Conservation (phyloP, 2,329 filamentous ascomycete genomes). For the Epichloe bromicola region DNA sequence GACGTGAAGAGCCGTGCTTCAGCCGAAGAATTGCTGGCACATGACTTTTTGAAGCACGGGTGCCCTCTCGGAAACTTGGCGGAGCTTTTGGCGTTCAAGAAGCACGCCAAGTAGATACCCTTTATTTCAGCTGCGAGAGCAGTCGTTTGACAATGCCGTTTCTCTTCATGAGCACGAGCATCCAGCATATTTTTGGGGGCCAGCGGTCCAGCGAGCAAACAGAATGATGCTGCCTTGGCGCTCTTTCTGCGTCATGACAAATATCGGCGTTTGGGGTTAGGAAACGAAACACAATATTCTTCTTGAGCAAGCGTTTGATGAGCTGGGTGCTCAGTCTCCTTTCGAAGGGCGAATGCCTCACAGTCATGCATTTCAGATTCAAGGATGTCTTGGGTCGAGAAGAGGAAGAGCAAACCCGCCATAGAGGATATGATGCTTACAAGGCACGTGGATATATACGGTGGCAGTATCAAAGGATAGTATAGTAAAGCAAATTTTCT, state of each 20-base stretch:
- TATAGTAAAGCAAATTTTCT: too few relatives aligned
- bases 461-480: too few relatives aligned
- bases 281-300: neutral
- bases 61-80: slow-evolving; percentile 73
- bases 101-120: slow-evolving; percentile 46
- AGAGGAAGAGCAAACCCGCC: neutral
- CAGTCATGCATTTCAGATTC: neutral
- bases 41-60: slow-evolving; percentile 90
- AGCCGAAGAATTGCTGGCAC: slow-evolving; percentile 74
- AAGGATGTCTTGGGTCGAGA: neutral
- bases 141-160: neutral
- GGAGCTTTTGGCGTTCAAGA: slow-evolving; percentile 80
- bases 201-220: slow-evolving; percentile 4
- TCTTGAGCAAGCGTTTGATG: slow-evolving; percentile 4
- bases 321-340: neutral
- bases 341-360: neutral
- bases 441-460: too few relatives aligned
- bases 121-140: neutral
- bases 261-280: slow-evolving; percentile 7
- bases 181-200: neutral
- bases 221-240: slow-evolving; percentile 6
- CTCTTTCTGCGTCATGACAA: neutral
- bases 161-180: slow-evolving; percentile 1
- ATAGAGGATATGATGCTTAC: too few relatives aligned
- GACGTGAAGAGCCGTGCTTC: slow-evolving; percentile 92